Base-by-base conservation (phyloP, 306 rosid species). In the Prunus dulcis region DNA sequence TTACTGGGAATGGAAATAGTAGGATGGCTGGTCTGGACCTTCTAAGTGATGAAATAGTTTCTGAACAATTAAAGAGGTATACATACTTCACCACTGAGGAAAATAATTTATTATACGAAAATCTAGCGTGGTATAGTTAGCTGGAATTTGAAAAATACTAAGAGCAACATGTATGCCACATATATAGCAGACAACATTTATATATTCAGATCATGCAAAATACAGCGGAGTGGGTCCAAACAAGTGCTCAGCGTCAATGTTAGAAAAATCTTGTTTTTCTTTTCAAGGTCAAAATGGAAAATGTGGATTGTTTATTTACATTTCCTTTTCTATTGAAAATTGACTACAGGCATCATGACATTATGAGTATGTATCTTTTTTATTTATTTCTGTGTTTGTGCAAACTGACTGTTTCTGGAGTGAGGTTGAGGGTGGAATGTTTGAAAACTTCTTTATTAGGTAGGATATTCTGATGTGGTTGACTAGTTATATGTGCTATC, bases 31-130 rank as follows among this genome's bases (percentile, higher is more conserved):
- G 67, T 58, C 86, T 78, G 12, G 88, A 87, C 69, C 86, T 87
- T 82, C 76, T 91, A 75, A 85, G 72, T 28, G 97, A 94, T 65
- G 98, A 94, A 67, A 90, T 94, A 83, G 96, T 94, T 76, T 80
- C 97, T n/a, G 98, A 94, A 76, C 98, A 94, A 64, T 83, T 94
- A 69, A 91, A 96, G 71, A 94, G 98, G 98, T 94, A 84, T 63
- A 72, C 30, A 73, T 63, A 30, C 50, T 81, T 78, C 12, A 3
- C 30, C 14, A 4, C 64, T 12, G 7, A 52, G 57, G 20, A 52
- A 52, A 52, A 65, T n/a, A 30, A 38, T 38, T 0, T 38, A 7
- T 64, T 22, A 64, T 19, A 34, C 69, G n/a, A 46, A 64, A 18
- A 64, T 64, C 23, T 15, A 52, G 22, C 2, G 10, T 17, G 1